Evolutionary conservation across 306 rosid species (phyloP).

Genomic region (Macrotyloma uniflorum): DNA sequence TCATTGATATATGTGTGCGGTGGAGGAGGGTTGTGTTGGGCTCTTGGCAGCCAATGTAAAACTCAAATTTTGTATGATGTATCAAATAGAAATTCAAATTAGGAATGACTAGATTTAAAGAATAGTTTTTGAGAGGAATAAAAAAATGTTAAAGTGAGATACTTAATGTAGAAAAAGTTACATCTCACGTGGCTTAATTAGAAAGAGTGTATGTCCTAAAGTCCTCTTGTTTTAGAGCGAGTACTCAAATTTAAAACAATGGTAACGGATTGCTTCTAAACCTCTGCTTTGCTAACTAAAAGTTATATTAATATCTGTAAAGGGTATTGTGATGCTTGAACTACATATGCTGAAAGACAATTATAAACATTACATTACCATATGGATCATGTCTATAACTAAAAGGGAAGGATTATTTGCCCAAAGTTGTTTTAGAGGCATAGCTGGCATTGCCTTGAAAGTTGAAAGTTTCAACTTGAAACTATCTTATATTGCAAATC

Average conservation of each 20-base stretch:
- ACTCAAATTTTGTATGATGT: neutral
- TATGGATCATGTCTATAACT: neutral
- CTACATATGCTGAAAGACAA: neutral
- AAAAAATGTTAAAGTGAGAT: neutral
- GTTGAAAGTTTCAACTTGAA: neutral
- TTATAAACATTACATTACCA: neutral
- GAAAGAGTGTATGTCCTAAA: neutral
- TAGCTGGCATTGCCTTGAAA: slow-evolving; percentile 28
- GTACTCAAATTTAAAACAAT: neutral
- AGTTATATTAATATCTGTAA: slow-evolving; percentile 13
- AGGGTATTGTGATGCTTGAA: slow-evolving; percentile 28
- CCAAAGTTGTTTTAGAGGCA: slow-evolving; percentile 34
- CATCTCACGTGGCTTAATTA: neutral
- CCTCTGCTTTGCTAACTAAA: slow-evolving; percentile 26
- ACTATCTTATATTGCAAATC: slow-evolving; percentile 22
- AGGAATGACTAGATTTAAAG: neutral
- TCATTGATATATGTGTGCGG: neutral
- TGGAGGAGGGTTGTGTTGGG: neutral
- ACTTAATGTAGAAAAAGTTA: neutral
- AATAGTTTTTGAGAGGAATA: neutral
- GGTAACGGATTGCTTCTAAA: slow-evolving; percentile 10
- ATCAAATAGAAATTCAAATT: neutral
- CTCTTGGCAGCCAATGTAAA: neutral
- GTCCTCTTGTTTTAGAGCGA: neutral
- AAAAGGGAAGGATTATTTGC: neutral